phyloP scores from a whole-genome alignment of 2,329 filamentous ascomycete species.

The Fusarium tjaetaba region DNA sequence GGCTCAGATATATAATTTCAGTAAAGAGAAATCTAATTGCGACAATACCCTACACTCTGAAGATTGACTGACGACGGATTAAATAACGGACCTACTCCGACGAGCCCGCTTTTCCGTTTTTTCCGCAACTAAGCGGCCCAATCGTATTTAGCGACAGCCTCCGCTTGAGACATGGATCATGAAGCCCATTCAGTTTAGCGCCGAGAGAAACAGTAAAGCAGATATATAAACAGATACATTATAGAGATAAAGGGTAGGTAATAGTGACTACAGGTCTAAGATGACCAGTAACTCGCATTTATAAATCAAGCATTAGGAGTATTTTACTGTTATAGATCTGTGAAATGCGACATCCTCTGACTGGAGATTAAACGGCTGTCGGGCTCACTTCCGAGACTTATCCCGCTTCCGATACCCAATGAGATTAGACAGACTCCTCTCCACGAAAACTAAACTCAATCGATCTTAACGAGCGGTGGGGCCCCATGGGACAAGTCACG shows the following conservation, averaged over 20 bases:
- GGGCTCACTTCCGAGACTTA: not conserved
- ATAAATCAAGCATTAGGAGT: not conserved
- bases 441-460: not conserved
- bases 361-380: accelerated
- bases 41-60: not conserved
- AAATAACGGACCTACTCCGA: not conserved
- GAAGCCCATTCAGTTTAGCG: not conserved
- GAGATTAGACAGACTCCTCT: not conserved
- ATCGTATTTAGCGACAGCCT: not conserved
- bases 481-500: no score
- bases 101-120: accelerated
- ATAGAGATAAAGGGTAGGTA: not conserved
- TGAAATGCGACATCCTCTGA: not conserved
- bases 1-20: accelerated
- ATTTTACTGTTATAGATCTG: accelerated
- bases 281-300: not conserved
- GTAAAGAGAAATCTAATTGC: not conserved
- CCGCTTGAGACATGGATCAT: accelerated
- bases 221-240: not conserved
- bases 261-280: accelerated
- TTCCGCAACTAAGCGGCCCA: not conserved
- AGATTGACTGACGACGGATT: not conserved
- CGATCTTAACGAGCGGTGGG: no score
- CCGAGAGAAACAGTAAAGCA: not conserved
- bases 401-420: not conserved